Base-by-base conservation (phyloP, 1,139 yeast species). In the Debaryomyces sp. region DNA sequence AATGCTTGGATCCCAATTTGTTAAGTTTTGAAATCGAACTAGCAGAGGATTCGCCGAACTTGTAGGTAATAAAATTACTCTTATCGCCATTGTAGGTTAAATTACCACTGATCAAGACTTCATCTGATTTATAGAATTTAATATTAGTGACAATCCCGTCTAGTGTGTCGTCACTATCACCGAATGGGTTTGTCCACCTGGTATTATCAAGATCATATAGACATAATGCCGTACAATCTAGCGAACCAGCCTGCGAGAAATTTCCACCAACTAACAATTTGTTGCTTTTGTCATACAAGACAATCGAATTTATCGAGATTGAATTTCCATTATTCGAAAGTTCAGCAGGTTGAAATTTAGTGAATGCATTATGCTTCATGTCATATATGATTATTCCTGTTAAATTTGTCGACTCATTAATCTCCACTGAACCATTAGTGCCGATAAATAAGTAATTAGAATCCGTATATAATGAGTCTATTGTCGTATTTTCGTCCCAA, bases 231-330 rank as follows among this genome's bases (percentile, higher is more conserved):
- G 73, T 67, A 67, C 97, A 90, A 41, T 73, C 69, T 52, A 80
- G 68, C 7, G 84, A 73, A 0, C 88, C 85, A 3, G 87, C 86
- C 33, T 73, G 66, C 27, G 76, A 77, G 59, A 89, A 89, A 42
- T 82, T 74, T 18, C 99, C 99, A 43, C 89, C 96, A 9, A 89
- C 87, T 35, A 90, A 72, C 17, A 91, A 64, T 22, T 78, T 73
- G 22, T 75, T 63, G 7, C 74, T 74, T 27, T 70, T 68, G 32
- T 82, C 85, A 53, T 80, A 77, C 48, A 77, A 73, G 2, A 78
- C 81, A 51, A 89, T 66, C 2, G 86, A 67, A 49, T 79, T 81
- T 7, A 89, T 80, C 36, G 62, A 56, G 3, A 80, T 70, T 12
- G 64, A 38, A 22, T 56, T 44, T 50, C 60, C 66, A 55, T 60